These are phyloP conservation scores for Tuber calosporum DNA, from an alignment of 495 filamentous ascomycete genomes.

Conservation along the genomic window DNA sequence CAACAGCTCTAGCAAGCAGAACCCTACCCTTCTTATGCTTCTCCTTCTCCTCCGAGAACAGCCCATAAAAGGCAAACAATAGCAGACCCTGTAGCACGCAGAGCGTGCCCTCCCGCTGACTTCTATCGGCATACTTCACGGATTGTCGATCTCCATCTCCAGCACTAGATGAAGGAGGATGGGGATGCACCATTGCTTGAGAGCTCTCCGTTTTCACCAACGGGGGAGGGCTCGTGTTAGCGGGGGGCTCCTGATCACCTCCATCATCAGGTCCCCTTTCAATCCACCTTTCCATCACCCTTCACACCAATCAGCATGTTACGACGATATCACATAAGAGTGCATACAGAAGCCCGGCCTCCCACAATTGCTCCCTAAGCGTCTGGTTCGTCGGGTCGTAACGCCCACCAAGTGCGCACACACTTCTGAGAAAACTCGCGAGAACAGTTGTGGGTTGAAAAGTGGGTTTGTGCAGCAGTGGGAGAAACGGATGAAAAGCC, in stretches of 20 bases:
- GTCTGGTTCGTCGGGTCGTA: slow-evolving; percentile 39
- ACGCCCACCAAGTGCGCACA: slow-evolving; percentile 31
- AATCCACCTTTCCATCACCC: slow-evolving; percentile 39
- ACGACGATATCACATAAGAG: not conserved
- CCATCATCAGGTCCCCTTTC: slow-evolving; percentile 31
- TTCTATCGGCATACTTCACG: slow-evolving; percentile 23
- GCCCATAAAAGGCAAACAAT: slow-evolving; percentile 33
- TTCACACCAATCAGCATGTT: slow-evolving; percentile 16
- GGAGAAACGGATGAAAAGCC: slow-evolving; percentile 37
- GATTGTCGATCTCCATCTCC: not conserved
- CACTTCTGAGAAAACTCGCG: slow-evolving; percentile 37
- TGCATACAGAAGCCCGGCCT: slow-evolving; percentile 35
- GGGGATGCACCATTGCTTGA: not conserved
- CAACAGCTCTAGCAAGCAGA: slow-evolving; percentile 30
- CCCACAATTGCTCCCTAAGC: slow-evolving; percentile 35
- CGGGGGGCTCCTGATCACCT: not conserved
- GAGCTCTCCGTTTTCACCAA: slow-evolving; percentile 7
- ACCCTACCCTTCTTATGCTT: slow-evolving; percentile 34
- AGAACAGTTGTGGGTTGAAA: slow-evolving; percentile 34
- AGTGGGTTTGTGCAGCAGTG: slow-evolving; percentile 36
- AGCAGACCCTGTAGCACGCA: slow-evolving; percentile 34
- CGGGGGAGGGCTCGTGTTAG: not conserved
- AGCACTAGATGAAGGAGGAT: slow-evolving; percentile 1
- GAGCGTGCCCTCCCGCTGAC: slow-evolving; percentile 33
- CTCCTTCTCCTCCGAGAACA: slow-evolving; percentile 36